A percentile compares a stretch with the other conserved stretches of the same genome.
Conservation (phyloP, 2,329 filamentous ascomycete genomes). For the Cladosporium sp. region DNA sequence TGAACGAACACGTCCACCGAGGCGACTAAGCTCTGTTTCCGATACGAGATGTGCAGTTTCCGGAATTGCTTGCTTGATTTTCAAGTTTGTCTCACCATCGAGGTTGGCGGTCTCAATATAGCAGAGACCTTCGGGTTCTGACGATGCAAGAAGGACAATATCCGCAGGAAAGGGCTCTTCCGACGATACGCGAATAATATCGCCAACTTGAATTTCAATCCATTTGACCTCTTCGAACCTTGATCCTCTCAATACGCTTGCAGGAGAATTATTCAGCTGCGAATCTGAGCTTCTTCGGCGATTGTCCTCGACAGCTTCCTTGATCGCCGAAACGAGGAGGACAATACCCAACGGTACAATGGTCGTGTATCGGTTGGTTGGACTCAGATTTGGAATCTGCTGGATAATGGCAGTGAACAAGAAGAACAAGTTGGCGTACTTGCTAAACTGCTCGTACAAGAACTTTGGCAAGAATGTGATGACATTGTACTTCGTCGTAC, state of each 20-base stretch:
- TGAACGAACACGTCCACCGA: slow-evolving; percentile 82
- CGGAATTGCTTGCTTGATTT: slow-evolving; percentile 95
- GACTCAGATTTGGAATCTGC: slow-evolving; percentile 91
- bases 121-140: slow-evolving; percentile 93
- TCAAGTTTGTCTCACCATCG: slow-evolving; percentile 95
- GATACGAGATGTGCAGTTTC: slow-evolving; percentile 88
- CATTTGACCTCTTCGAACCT: slow-evolving; percentile 83
- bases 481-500: slow-evolving; percentile 94
- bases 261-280: slow-evolving; percentile 80
- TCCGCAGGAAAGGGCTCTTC: slow-evolving; percentile 95
- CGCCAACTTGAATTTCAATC: slow-evolving; percentile 89
- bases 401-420: slow-evolving; percentile 92
- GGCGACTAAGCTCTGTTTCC: slow-evolving; percentile 73
- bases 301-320: slow-evolving; percentile 91
- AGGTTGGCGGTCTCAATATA: slow-evolving; percentile 98
- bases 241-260: slow-evolving; percentile 76
- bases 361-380: slow-evolving; percentile 92
- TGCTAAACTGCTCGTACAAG: slow-evolving; percentile 96
- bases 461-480: slow-evolving; percentile 95
- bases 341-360: slow-evolving; percentile 91
- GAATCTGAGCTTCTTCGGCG: slow-evolving; percentile 83
- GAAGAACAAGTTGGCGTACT: slow-evolving; percentile 99
- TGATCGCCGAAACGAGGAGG: slow-evolving; percentile 87
- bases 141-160: slow-evolving; percentile 84
- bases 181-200: slow-evolving; percentile 87